phyloP scores from a whole-genome alignment of 345 rosid genomes.

The Populus pruinosa region DNA sequence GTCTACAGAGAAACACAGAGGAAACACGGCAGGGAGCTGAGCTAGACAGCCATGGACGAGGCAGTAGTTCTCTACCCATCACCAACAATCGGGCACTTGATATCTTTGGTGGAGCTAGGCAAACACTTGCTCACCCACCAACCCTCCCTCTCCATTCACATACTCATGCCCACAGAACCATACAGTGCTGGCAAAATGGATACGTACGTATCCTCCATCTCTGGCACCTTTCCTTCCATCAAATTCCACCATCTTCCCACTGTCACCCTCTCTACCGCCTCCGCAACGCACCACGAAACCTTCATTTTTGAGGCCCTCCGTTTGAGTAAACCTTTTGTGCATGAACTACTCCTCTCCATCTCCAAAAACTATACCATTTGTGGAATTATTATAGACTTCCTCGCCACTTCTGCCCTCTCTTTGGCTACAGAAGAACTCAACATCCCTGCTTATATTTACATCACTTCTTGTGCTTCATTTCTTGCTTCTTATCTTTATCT shows the following conservation, averaged over 20 bases:
- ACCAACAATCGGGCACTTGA: constrained; percentile 64
- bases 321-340: constrained; percentile 24
- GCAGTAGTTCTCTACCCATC: constrained; percentile 59
- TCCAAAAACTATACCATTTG: neutral
- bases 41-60: constrained; percentile 23
- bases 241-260: constrained; percentile 30
- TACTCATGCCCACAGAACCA: constrained; percentile 40
- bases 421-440: constrained; percentile 19
- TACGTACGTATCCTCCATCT: constrained; percentile 21
- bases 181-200: constrained; percentile 39
- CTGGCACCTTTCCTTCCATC: constrained; percentile 18
- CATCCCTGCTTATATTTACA: constrained; percentile 26
- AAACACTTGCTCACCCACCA: constrained; percentile 42
- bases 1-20: too few relatives aligned
- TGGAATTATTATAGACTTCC: constrained; percentile 27
- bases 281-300: neutral
- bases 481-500: constrained; percentile 11
- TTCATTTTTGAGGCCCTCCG: constrained; percentile 9
- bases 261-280: constrained; percentile 7
- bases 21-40: constrained; percentile 24
- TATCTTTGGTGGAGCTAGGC: constrained; percentile 70
- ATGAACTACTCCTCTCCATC: constrained; percentile 13
- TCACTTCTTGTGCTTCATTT: constrained; percentile 7
- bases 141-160: constrained; percentile 51
- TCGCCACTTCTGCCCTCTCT: constrained; percentile 13